A percentile compares a stretch with the other conserved stretches of the same genome.
phyloP scores from a whole-genome alignment of 2,329 filamentous ascomycete species.

The Aplosporella prunicola region DNA sequence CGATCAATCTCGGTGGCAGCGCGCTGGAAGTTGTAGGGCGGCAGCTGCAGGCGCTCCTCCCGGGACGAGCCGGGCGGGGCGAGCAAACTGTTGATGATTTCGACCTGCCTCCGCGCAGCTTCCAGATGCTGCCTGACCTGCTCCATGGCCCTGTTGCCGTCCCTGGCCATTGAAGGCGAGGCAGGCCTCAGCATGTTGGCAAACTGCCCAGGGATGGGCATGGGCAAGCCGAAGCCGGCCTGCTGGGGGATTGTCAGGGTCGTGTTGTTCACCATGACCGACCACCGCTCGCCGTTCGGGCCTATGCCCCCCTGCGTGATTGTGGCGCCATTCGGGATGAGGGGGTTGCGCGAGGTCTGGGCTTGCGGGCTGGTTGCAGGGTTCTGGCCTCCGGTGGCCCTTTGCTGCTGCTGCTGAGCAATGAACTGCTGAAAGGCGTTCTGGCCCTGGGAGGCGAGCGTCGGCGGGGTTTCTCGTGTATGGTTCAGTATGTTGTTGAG shows the following conservation, averaged over 20 bases:
- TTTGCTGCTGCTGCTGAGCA: no score
- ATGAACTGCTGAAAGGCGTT: no score
- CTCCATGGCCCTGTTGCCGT: no score
- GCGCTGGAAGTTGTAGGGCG: slow-evolving; percentile 1
- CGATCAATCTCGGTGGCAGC: slow-evolving; percentile 7
- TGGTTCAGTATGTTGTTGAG: no score
- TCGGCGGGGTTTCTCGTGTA: no score
- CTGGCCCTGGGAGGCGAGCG: no score
- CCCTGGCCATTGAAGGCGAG: neutral
- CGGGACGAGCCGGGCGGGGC: neutral
- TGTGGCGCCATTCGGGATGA: slow-evolving; percentile 26
- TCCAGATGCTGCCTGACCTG: slow-evolving; percentile 4
- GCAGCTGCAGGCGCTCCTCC: neutral
- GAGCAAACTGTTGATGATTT: neutral
- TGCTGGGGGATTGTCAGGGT: slow-evolving; percentile 18
- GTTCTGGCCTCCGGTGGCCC: no score
- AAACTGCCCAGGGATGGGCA: neutral
- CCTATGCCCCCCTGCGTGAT: slow-evolving; percentile 42
- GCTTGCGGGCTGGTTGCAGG: neutral
- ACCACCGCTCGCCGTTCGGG: slow-evolving; percentile 45
- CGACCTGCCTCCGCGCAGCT: slow-evolving; percentile 1
- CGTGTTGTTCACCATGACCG: slow-evolving; percentile 43
- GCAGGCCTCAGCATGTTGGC: neutral
- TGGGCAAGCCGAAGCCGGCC: no score
- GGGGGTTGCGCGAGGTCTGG: neutral